Evolutionary conservation across 1,139 yeast species (phyloP), one percentile per base, ranked within the genome.

Genomic region (Dujonia santamariae): DNA sequence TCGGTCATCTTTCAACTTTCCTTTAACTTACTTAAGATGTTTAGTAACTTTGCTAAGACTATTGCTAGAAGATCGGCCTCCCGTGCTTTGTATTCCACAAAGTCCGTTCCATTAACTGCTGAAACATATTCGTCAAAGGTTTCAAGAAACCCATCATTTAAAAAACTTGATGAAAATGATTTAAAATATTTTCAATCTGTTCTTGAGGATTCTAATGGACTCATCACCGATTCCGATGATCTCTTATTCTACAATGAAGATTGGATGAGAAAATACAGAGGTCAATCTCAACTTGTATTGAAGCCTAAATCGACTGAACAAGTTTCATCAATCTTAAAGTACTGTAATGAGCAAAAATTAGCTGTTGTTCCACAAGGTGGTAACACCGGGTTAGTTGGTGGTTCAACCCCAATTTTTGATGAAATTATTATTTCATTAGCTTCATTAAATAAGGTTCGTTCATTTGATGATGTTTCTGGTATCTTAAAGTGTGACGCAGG

Each of bases 331-430:
- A 86, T 92, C 43, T 55, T 92, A 51, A 79, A 80, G 55, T 84
- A 87, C 59, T 87, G 97, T 67, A 85, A 85, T 53, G 85, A 81
- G 21, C 64, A 80, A 33, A 75, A 72, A 42, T 63, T 90, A 25
- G 96, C 97, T 0, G 81, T 90, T 30, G 96, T 87, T 5, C 97
- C 98, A 9, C 97, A 92, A 61, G 96, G 97, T 53, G 98, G 98
- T 42, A 90, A 90, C 59, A 90, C 97, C 3, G 97, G 97, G 14
- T 74, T 90, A 35, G 98, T 92, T 25, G 98, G 97, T 38, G 98
- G 97, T 2, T 84, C 95, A 2, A 79, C 81, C 19, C 97, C 98
- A 0, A 81, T 90, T 2, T 92, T 88, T 57, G 98, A 90, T 56
- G 98, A 90, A 61, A 78, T 92, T 32, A 73, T 90, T 21, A 47